phyloP scores from a whole-genome alignment of 2,329 filamentous ascomycete genomes.

The Sclerotinia borealis region DNA sequence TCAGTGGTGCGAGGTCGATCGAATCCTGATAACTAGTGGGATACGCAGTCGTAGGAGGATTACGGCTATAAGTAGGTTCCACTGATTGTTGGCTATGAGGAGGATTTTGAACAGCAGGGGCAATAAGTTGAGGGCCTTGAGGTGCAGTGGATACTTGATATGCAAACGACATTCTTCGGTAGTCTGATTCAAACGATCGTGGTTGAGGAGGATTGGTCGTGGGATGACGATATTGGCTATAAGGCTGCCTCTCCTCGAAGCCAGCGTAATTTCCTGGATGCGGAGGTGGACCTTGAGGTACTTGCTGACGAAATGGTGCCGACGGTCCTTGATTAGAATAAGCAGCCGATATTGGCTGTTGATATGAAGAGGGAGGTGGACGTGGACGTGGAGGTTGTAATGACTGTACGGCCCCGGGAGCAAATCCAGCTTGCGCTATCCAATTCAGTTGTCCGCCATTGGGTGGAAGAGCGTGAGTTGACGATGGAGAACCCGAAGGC shows the following conservation, averaged over 20 bases:
- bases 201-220: slow-evolving; percentile 9
- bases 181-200: slow-evolving; percentile 22
- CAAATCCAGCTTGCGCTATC: slow-evolving; percentile 17
- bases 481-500: slow-evolving; percentile 1
- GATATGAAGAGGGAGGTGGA: slow-evolving; percentile 12
- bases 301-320: slow-evolving; percentile 5
- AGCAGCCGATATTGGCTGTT: background rate
- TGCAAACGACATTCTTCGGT: slow-evolving; percentile 18
- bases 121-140: background rate
- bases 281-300: slow-evolving; percentile 17
- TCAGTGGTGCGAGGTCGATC: slow-evolving; percentile 16
- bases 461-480: slow-evolving; percentile 25
- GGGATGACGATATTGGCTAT: slow-evolving; percentile 13
- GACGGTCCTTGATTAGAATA: background rate
- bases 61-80: slow-evolving; percentile 5
- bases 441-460: slow-evolving; percentile 31
- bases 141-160: background rate
- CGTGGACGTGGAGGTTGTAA: background rate
- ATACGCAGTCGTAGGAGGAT: background rate
- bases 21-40: slow-evolving; percentile 8
- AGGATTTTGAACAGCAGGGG: background rate
- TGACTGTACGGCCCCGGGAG: background rate
- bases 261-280: slow-evolving; percentile 1
- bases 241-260: background rate
- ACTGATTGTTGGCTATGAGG: background rate